Base-by-base conservation (phyloP, 225 moss, liverwort and hornwort species). In the Lunularia cruciata region DNA sequence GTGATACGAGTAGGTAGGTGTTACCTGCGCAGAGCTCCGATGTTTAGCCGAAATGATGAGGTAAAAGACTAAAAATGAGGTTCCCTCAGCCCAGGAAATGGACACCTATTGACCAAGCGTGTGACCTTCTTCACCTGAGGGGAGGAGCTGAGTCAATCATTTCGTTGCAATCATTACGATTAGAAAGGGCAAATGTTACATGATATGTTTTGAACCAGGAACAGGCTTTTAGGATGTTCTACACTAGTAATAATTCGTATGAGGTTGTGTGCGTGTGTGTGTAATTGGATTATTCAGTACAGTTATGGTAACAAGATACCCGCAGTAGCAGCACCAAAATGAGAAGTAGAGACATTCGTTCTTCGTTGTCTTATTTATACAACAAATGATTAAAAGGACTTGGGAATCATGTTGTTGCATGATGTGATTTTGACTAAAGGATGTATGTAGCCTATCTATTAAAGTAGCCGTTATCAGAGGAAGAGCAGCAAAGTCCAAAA, bases 331-430 rank as follows among this genome's bases (percentile, higher is more conserved):
- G 6, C 52, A 53, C 8, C 52, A 8, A 51, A 51, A 9, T 10
- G 26, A 18, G 6, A 48, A 18, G 10, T 13, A 54, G 54, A 54
- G 26, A 25, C 13, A 54, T 54, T 28, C 28, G 28, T 54, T 54
- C 54, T 54, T 27, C 13, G 26, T 26, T 54, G 54, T 54, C 27
- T 13, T 27, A 28, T 27, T 26, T 25, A 26, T 54, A 26, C 26
- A 54, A 54, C 9, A 54, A 54, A 54, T 54, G 54, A 54, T 54
- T 54, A 28, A 54, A 54, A 54, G 27, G 26, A 54, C 54, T 54
- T 9, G 9, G 54, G 28, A 54, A 54, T 54, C 54, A 54, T 54
- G 54, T 54, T 54, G 54, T 54, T n/a, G 23, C 26, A 54, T 54
- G 54, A 54, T 54, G 26, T 28, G 54, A 54, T 54, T 54, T 51